Conservation (phyloP, 805 yeast species). For the Kluyveromyces lactis region DNA sequence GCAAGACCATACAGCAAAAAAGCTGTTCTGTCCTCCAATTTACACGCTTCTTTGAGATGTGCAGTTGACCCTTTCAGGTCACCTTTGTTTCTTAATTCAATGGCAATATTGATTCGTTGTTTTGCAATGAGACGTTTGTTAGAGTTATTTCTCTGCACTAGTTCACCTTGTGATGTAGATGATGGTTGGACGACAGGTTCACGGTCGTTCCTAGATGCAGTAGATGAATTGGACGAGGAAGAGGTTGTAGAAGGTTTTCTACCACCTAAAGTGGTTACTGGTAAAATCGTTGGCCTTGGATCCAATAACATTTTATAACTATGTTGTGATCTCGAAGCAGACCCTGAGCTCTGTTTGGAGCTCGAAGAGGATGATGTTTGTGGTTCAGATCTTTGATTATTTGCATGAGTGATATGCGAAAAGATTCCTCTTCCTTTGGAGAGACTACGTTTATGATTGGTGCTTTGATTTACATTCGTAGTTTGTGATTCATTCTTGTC, state of each 20-base stretch:
- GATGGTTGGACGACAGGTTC: no score
- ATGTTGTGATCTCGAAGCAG: conserved; percentile 1
- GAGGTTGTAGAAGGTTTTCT: not conserved
- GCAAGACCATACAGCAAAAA: conserved; percentile 65
- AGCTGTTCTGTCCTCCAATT: conserved; percentile 53
- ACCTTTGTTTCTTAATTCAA: conserved; percentile 45
- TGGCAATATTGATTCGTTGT: conserved; percentile 27
- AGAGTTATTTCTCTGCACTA: not conserved
- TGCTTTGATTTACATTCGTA: no score
- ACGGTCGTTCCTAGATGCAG: not conserved
- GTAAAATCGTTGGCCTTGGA: conserved; percentile 1
- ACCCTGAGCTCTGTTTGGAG: no score
- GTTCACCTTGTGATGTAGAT: not conserved
- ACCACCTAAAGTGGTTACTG: not conserved
- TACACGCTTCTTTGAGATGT: conserved; percentile 57
- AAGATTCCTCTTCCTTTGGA: no score
- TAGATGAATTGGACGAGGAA: not conserved
- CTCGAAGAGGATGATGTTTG: not conserved
- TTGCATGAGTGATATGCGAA: no score
- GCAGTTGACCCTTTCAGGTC: conserved; percentile 61
- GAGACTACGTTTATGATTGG: no score
- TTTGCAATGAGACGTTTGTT: conserved; percentile 1
- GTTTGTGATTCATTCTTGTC: no score
- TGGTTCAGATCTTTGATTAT: no score
- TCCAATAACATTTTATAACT: conserved; percentile 2